Evolutionary conservation across 1,284 basidiomycete genomes (phyloP).

Genomic region (Phylloporus sp.): DNA sequence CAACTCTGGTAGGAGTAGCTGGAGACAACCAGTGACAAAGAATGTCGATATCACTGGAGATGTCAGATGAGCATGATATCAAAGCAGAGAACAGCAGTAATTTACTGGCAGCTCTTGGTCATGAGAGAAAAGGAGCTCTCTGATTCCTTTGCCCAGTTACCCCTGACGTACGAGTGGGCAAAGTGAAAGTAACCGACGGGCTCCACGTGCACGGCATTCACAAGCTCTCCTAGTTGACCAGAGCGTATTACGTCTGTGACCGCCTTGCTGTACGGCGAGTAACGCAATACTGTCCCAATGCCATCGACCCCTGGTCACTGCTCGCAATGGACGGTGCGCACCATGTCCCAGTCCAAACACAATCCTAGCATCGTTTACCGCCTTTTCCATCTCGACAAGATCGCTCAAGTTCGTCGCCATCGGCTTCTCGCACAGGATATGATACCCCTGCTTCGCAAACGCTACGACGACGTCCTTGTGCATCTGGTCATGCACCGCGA

Average conservation of each 20-base stretch:
- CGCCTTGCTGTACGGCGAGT: slow-evolving; percentile 80
- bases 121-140: slow-evolving; percentile 80
- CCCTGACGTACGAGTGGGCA: slow-evolving; percentile 84
- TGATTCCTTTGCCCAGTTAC: slow-evolving; percentile 76
- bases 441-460: slow-evolving; percentile 80
- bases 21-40: slow-evolving; percentile 78
- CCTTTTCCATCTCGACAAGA: slow-evolving; percentile 75
- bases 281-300: slow-evolving; percentile 71
- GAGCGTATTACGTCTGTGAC: slow-evolving; percentile 74
- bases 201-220: slow-evolving; percentile 81
- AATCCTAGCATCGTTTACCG: slow-evolving; percentile 64
- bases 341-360: slow-evolving; percentile 90
- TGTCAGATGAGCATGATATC: slow-evolving; percentile 5
- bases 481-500: slow-evolving; percentile 79
- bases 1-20: slow-evolving; percentile 65
- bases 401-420: slow-evolving; percentile 80
- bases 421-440: slow-evolving; percentile 89
- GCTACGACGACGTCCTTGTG: slow-evolving; percentile 74
- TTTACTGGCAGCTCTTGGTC: slow-evolving; percentile 88
- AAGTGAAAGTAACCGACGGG: slow-evolving; percentile 84
- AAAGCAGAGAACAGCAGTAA: slow-evolving; percentile 2
- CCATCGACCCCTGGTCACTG: slow-evolving; percentile 4
- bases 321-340: slow-evolving; percentile 33
- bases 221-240: slow-evolving; percentile 70
- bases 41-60: slow-evolving; percentile 81